Conservation (phyloP, 257 asterid species). For the Prunella vulgaris region DNA sequence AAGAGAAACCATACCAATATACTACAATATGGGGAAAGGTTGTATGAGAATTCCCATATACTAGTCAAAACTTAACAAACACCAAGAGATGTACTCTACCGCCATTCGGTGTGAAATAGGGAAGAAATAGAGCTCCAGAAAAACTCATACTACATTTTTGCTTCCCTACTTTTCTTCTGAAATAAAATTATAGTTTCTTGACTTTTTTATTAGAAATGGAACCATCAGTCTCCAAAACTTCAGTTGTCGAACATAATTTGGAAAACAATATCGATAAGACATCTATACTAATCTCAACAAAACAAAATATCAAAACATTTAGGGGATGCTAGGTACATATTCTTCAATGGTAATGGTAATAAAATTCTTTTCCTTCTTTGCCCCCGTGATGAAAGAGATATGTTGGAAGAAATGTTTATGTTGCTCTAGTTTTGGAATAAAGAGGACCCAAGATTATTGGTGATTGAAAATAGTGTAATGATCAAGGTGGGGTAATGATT, state of each 20-base stretch:
- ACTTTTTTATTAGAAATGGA: neutral
- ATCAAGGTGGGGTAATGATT: no score
- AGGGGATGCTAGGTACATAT: no score
- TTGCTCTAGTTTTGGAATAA: no score
- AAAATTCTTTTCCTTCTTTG: no score
- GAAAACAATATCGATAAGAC: neutral
- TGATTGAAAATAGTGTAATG: no score
- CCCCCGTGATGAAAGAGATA: no score
- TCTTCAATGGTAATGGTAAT: no score
- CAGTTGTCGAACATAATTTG: neutral
- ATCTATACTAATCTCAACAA: neutral
- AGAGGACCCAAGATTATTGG: no score
- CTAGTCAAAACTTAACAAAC: neutral
- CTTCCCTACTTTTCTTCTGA: neutral
- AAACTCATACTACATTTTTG: neutral
- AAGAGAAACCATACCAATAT: neutral
- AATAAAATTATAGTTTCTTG: neutral
- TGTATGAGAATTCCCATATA: neutral
- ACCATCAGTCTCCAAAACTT: neutral
- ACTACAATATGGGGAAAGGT: neutral
- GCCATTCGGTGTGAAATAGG: neutral
- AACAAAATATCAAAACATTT: neutral
- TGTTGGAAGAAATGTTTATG: no score
- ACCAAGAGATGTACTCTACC: neutral
- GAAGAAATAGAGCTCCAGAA: neutral